Evolutionary conservation across 2,329 filamentous ascomycete species (phyloP).

Genomic region (Scleromitrula shiraiana): DNA sequence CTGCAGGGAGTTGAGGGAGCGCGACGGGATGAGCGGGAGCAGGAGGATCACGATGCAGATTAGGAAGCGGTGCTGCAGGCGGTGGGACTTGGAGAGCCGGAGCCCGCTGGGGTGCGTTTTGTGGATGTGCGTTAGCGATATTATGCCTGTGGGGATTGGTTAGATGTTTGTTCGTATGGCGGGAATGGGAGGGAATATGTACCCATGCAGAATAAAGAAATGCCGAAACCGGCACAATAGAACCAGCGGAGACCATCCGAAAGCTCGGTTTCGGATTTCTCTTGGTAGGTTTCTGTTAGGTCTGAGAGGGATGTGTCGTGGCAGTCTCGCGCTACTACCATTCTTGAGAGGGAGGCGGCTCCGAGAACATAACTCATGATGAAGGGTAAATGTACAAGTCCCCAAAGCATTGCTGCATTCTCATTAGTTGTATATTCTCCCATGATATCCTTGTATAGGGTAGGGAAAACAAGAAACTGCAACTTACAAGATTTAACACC

Average conservation of each 20-base stretch:
- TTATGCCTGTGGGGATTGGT: slow-evolving; percentile 31
- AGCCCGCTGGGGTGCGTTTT: slow-evolving; percentile 39
- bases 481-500: slow-evolving; percentile 36
- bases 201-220: slow-evolving; percentile 46
- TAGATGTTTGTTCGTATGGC: neutral
- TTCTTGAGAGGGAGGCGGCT: slow-evolving; percentile 48
- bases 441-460: no score
- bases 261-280: slow-evolving; percentile 43
- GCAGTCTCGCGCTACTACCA: slow-evolving; percentile 52
- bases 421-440: neutral
- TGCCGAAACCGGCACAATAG: slow-evolving; percentile 54
- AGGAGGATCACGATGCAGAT: slow-evolving; percentile 45
- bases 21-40: slow-evolving; percentile 46
- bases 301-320: slow-evolving; percentile 38
- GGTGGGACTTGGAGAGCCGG: slow-evolving; percentile 38
- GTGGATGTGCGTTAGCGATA: slow-evolving; percentile 48
- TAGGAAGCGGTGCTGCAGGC: slow-evolving; percentile 42
- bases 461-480: neutral
- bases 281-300: slow-evolving; percentile 43
- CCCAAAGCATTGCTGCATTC: slow-evolving; percentile 43
- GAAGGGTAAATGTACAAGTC: slow-evolving; percentile 50
- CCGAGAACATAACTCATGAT: slow-evolving; percentile 55
- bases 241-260: slow-evolving; percentile 49
- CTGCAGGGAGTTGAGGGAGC: slow-evolving; percentile 36
- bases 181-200: slow-evolving; percentile 2